A percentile compares a stretch with the other conserved stretches of the same genome.
Conservation (phyloP, 2,329 filamentous ascomycete genomes). For the Pseudogymnoascus sp. region DNA sequence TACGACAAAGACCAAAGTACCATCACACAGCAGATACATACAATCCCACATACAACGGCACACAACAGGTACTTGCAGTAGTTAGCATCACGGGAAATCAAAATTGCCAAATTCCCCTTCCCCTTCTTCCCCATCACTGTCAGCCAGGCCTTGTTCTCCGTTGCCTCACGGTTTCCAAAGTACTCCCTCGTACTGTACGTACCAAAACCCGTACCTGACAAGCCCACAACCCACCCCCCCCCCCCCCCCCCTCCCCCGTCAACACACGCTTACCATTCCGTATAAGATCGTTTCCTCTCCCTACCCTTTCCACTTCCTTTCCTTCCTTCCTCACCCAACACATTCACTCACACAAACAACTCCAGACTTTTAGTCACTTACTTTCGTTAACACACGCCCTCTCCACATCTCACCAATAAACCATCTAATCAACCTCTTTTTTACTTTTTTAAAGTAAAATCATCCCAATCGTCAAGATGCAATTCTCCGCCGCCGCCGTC, state of each 20-base stretch:
- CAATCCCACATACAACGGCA: too few species aligned
- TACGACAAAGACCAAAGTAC: too few species aligned
- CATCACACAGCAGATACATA: too few species aligned
- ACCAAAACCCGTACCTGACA: neutral
- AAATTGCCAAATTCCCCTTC: too few species aligned
- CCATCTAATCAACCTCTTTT: neutral
- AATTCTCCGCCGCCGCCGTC: slow-evolving; percentile 19
- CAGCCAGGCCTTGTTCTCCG: too few species aligned
- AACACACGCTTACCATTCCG: neutral
- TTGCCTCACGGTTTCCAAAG: too few species aligned
- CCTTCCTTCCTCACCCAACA: slow-evolving; percentile 10
- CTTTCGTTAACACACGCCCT: slow-evolving; percentile 8
- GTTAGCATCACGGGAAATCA: too few species aligned
- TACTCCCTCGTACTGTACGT: neutral
- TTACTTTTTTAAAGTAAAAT: slow-evolving; percentile 8
- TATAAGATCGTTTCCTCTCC: slow-evolving; percentile 6
- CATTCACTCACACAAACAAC: neutral
- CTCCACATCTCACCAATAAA: neutral
- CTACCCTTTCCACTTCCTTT: neutral
- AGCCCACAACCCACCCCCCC: neutral
- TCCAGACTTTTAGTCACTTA: slow-evolving; percentile 12
- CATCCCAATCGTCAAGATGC: slow-evolving; percentile 19
- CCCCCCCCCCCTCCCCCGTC: neutral
- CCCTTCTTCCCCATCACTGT: too few species aligned
- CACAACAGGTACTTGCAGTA: too few species aligned